Percentiles rank a stretch among this genome's conserved stretches.
Evolutionary conservation across 371 early-diverging fungal genomes (phyloP).

Genomic region (Mortierella polycephala): DNA sequence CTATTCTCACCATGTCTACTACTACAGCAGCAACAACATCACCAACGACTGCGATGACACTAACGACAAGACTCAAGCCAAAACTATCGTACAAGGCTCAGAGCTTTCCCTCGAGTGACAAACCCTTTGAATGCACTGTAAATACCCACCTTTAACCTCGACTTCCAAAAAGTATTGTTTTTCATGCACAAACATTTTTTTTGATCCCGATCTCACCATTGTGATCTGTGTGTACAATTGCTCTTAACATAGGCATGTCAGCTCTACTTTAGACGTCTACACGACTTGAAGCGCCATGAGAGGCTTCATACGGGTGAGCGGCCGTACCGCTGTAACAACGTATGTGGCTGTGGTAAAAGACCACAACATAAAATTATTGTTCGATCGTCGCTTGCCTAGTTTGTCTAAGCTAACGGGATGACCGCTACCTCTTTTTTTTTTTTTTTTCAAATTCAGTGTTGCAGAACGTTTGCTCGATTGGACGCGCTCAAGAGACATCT

Average conservation of each 20-base stretch:
- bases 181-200: conserved; percentile 1
- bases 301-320: conserved; percentile 81
- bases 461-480: conserved; percentile 76
- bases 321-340: conserved; percentile 67
- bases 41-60: too few species aligned
- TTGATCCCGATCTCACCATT: not conserved
- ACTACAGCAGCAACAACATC: too few species aligned
- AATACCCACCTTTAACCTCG: not conserved
- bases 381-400: too few species aligned
- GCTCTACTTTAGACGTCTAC: conserved; percentile 74
- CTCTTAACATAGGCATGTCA: conserved; percentile 55
- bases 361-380: too few species aligned
- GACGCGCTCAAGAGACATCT: conserved; percentile 84
- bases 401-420: too few species aligned
- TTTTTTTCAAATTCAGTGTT: conserved; percentile 56
- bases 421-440: too few species aligned
- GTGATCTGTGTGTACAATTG: conserved; percentile 20
- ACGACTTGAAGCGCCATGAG: conserved; percentile 82
- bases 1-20: not conserved
- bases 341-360: too few species aligned
- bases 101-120: conserved; percentile 44
- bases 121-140: conserved; percentile 53
- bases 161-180: not conserved
- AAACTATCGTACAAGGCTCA: conserved; percentile 54
- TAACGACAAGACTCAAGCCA: conserved; percentile 41